Evolutionary conservation across 1,284 basidiomycete genomes (phyloP), one percentile per base, ranked within the genome.

Genomic region (Sporisorium exsertum): DNA sequence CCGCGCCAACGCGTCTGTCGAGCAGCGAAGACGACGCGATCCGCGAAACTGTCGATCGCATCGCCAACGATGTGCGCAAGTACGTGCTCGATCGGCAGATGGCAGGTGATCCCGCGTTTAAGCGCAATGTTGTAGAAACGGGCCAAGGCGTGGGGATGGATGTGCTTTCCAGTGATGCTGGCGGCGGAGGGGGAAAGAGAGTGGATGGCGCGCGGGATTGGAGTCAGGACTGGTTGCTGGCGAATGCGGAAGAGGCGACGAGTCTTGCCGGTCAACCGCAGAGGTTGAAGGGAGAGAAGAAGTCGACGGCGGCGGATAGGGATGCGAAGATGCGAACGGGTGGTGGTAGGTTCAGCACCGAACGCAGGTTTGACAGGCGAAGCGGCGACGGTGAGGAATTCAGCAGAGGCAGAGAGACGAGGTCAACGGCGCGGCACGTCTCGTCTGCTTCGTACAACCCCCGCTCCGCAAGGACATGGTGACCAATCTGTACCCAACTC

Each of bases 31-130:
- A 78, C 40, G 68, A 78, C 35, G 47, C 42, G n/a, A 75, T 78
- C 35, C 55, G 77, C 13, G 77, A 76, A 5, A 72, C 61, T 0
- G 77, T 78, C 26, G 77, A 78, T 29, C 49, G 66, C 13, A 78
- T 78, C 43, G 65, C 59, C 2, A 69, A 69, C 26, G 72, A 75
- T 46, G 70, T 71, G 2, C 29, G 72, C 5, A 64, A 62, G 50
- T 60, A 61, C 54, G 76, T 78, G 27, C 42, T 78, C 6, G 72
- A 70, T 10, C 64, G 60, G 37, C 58, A 72, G 53, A 29, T 57
- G 26, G 47, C 52, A 2, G 13, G 12, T 7, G 47, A 52, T 7
- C 33, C 43, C 4, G 45, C 20, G 13, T 43, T 45, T 29, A 58
- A 56, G 26, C 42, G 51, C 10, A 32, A 26, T 0, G n/a, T n/a